Evolutionary conservation across 306 rosid species (phyloP), one percentile per base, ranked within the genome.

Genomic region (Canavalia gladiata): DNA sequence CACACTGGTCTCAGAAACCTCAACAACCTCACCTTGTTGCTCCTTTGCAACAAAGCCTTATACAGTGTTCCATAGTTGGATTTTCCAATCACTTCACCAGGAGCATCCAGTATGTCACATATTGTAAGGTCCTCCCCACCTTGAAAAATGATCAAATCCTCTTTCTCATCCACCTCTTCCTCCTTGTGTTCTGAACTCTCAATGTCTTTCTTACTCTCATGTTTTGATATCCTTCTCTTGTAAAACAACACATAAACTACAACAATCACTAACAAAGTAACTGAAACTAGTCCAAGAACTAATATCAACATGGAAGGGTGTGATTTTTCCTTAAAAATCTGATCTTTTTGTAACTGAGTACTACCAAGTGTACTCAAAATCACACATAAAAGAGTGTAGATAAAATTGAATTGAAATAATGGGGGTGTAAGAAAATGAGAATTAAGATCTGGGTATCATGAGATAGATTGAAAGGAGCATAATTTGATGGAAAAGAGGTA

Each of bases 11-110:
- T 90, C 78, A 96, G 62, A 84, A 96, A 96, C 92, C 99, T 87
- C 59, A 96, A 78, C 70, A 96, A 70, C 90, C 91, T 90, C 82
- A 92, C 90, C 11, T 88, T 77, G 57, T 84, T 89, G 64, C 91
- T 87, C 46, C 85, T 58, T 82, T 89, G 99, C 84, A 96, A 83
- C 54, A 93, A 86, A 2, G 99, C 98, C 88, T 94, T 90, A 54
- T 96, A 96, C 77, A 96, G 58, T 7, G 99, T 96, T 0, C 98
- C 98, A 87, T 86, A 86, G 82, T 88, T 87, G 39, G 99, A 94
- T 76, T 96, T 96, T 7, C 99, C 99, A 73, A 94, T 93, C 42
- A 96, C 99, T 79, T 96, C 99, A 0, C 99, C 99, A 0, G 99
- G 98, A 87, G 99, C 99, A 75, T 96, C 99, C 68, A 96, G 82